These are phyloP conservation scores for Lipomyces yamanashiensis DNA, from an alignment of 805 yeast species.

Conservation along the genomic window DNA sequence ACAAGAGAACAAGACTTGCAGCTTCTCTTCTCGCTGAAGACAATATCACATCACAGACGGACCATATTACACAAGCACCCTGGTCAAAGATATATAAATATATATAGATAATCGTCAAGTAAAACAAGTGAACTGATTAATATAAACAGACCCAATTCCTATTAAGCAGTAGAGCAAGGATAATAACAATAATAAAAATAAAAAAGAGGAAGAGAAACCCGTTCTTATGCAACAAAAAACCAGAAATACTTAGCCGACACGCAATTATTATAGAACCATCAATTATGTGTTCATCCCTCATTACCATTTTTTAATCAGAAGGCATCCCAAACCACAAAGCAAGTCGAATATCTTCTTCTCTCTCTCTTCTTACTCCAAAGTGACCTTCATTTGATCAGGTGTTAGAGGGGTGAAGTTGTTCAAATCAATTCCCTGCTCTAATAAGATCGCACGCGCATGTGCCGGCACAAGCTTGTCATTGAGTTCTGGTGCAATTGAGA, in stretches of 20 bases:
- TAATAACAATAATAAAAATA: neutral
- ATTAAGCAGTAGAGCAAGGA: constrained; percentile 2
- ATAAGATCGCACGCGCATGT: constrained; percentile 51
- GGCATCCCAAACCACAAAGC: neutral
- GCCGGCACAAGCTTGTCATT: constrained; percentile 48
- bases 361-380: constrained; percentile 20
- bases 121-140: neutral
- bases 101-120: neutral
- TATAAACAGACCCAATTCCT: constrained; percentile 12
- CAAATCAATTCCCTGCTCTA: constrained; percentile 50
- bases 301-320: neutral
- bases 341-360: neutral
- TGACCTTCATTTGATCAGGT: constrained; percentile 40
- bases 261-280: constrained; percentile 7
- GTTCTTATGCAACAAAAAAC: constrained; percentile 14
- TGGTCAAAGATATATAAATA: neutral
- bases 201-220: constrained; percentile 17
- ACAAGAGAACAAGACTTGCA: too few species aligned
- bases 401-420: constrained; percentile 63
- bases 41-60: neutral
- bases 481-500: constrained; percentile 50
- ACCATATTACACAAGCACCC: constrained; percentile 1
- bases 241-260: constrained; percentile 11
- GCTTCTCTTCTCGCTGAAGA: too few species aligned
- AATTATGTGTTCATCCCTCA: neutral